Evolutionary conservation across 805 yeast species (phyloP), one percentile per base, ranked within the genome.

Genomic region (Saccharomycopsis capsularis): DNA sequence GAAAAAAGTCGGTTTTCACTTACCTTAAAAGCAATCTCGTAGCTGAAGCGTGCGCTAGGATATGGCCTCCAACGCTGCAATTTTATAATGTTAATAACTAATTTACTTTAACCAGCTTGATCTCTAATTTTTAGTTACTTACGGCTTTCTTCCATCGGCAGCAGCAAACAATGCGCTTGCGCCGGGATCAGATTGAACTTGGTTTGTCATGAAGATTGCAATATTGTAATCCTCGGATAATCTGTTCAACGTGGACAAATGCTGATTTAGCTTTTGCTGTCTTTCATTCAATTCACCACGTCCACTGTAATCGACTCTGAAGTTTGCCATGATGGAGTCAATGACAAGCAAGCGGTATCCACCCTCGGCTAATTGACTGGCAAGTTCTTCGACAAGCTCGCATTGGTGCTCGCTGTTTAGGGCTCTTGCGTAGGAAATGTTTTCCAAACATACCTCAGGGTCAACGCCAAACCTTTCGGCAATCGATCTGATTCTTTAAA

Each of bases 121-220:
- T 16, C 21, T 19, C 13, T 6, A 4, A 32, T 32, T 3, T 3
- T 32, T n/a, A n/a, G n/a, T n/a, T n/a, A 59, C 68, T 54, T 52
- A 66, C 52, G 93, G 91, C 62, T 85, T 85, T 57, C 88, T 76
- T 4, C 91, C 90, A 64, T 85, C 91, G 6, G 88, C 89, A 46
- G 85, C 74, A 27, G 83, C 88, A 75, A 85, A 84, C 21, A 81
- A 67, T 0, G 89, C 82, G 56, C 82, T 77, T 1, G 91, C 93
- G 52, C 89, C 91, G 4, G 89, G 91, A 61, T 85, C 91, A 5
- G 89, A 84, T 54, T 84, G 91, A 15, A 84, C 89, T 61, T 84
- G 91, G 57, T 84, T 84, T 1, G 82, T 78, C 67, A 84, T 75
- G 47, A 84, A 80, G 0, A 84, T 84, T 0, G 91, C 91, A 45